Conservation (phyloP, 1,284 basidiomycete genomes). For the Apiotrichum porosum region DNA sequence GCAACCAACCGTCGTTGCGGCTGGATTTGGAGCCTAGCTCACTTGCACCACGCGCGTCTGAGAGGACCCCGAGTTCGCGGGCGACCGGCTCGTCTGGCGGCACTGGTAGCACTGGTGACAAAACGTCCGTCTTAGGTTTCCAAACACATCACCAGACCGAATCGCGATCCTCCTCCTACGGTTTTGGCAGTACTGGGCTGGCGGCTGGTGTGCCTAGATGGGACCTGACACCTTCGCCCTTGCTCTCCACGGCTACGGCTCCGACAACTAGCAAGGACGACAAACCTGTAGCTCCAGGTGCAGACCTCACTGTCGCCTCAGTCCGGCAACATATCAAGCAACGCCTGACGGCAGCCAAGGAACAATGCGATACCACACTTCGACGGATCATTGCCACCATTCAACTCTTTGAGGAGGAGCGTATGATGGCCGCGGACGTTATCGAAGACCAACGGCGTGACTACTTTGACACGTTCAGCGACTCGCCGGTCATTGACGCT, state of each 20-base stretch:
- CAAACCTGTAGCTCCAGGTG: constrained; percentile 34
- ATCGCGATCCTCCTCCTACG: constrained; percentile 33
- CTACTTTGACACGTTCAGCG: constrained; percentile 45
- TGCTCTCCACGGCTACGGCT: constrained; percentile 14
- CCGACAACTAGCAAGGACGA: constrained; percentile 4
- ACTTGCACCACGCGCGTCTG: constrained; percentile 11
- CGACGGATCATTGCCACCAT: constrained; percentile 87
- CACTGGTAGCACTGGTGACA: too few species aligned
- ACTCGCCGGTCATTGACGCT: constrained; percentile 34
- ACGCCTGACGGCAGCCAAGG: constrained; percentile 87
- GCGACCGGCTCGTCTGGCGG: not conserved
- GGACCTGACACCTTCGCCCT: constrained; percentile 44
- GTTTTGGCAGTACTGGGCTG: constrained; percentile 21
- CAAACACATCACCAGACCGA: not conserved
- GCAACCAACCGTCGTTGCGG: constrained; percentile 43
- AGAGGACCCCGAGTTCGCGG: not conserved
- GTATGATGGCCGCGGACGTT: constrained; percentile 41
- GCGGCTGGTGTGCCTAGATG: constrained; percentile 35
- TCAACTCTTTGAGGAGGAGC: constrained; percentile 87
- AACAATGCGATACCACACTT: constrained; percentile 91
- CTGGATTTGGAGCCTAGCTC: constrained; percentile 43
- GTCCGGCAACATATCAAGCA: constrained; percentile 90
- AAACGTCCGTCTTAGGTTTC: too few species aligned
- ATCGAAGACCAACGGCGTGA: constrained; percentile 28
- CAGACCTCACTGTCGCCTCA: constrained; percentile 55